Evolutionary conservation across 169 alveolate genomes (phyloP), one percentile per base, ranked within the genome.

Genomic region (Eimeria falciformis): DNA sequence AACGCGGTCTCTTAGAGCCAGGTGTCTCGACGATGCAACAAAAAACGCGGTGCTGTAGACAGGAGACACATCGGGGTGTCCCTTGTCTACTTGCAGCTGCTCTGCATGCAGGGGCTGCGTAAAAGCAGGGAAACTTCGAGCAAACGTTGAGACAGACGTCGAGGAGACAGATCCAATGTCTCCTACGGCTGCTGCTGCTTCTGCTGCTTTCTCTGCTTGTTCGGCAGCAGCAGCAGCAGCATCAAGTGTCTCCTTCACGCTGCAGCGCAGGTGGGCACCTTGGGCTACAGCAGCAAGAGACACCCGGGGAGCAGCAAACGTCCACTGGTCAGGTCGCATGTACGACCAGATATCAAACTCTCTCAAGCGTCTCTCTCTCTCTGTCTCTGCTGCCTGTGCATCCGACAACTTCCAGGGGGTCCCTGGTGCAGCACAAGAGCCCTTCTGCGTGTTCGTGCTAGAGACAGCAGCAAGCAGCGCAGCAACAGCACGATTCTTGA

Each of bases 391-490:
- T n/a, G 37, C 87, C 7, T 45, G 50, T 21, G 87, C 87, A 14
- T 77, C 87, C 25, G 14, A 37, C 4, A 71, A 45, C 21, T 40
- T 50, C 87, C 87, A 45, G 17, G 43, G 71, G 7, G 27, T 46
- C 33, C 47, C 87, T 45, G 87, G 69, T 77, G 65, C 87, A 21
- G 87, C 87, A 37, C 62, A 21, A 37, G 84, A 23, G 40, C 53
- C 45, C 17, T 53, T 82, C 5, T 66, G 27, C 23, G 46, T 25
- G 45, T 50, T 14, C 37, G 73, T 47, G 47, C 27, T 45, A 14
- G 92, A 83, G n/a, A 85, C 92, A 3, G 92, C 92, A 18, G 92
- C 92, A 40, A 85, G 37, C 2, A 85, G 92, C 46, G 78, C 84
- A 21, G 84, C 92, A 53, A 85, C 92, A 2, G 92, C 92, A 27